Evolutionary conservation across 345 rosid genomes (phyloP), one percentile per base, ranked within the genome.

Genomic region (Rhizophora apiculata): DNA sequence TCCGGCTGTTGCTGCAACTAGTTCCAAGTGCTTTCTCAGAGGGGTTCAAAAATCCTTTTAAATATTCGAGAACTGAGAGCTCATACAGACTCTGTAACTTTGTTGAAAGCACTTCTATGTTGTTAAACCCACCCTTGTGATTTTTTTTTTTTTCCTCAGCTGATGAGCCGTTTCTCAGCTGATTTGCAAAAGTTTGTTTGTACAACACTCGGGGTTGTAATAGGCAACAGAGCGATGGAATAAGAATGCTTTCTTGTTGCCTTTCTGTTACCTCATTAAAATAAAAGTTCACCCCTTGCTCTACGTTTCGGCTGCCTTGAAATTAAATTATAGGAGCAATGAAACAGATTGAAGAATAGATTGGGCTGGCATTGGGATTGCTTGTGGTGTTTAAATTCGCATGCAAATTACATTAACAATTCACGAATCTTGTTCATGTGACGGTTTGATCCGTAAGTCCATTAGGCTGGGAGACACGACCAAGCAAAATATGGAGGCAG

Each of bases 11-110:
- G 49, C 74, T 5, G 48, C 76, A 29, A 24, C 11, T 26, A 69
- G 59, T 43, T 64, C 70, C 66, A 60, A 59, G 46, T 69, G 60
- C 67, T 68, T 72, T 59, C 43, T 67, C 67, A 72, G 21, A 51
- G 63, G 73, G 58, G 30, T 68, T 68, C 74, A 64, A 4, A 22
- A 22, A 24, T 24, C 30, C 18, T 27, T 24, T 56, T 22, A 16
- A 22, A 56, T 24, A 10, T 15, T 15, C 24, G 30, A 56, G 29
- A 22, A 55, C 60, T 56, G 19, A 24, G 29, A 10, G 18, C 60
- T 56, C 60, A 6, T 22, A 56, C 24, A 26, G 30, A 15, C 18
- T 56, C 30, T 24, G 26, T 56, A 56, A 22, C 18, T 15, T 10
- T 21, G 26, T 15, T 8, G 6, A 24, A 55, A 56, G 18, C 60